These are phyloP conservation scores for Lachancea nothofagi DNA, from an alignment of 805 yeast genomes.

Conservation along the genomic window DNA sequence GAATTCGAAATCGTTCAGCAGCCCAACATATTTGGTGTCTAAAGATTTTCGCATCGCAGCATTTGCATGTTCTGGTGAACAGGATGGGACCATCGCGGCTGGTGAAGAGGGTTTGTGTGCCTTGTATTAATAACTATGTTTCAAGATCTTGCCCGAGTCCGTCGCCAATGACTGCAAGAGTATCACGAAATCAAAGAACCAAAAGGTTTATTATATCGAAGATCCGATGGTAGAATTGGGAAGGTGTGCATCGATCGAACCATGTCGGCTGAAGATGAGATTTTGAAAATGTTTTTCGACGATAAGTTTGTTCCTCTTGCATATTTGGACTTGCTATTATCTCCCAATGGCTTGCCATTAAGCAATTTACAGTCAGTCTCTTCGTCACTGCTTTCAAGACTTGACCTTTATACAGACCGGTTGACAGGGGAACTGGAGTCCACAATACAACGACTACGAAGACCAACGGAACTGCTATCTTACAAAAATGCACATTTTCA, in stretches of 20 bases:
- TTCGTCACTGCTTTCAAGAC: constrained; percentile 47
- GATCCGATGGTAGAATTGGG: no score
- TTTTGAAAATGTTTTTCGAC: constrained; percentile 63
- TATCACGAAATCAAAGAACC: no score
- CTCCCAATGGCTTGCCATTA: constrained; percentile 32
- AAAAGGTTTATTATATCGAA: not conserved
- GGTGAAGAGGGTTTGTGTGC: constrained; percentile 22
- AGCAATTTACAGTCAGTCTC: constrained; percentile 43
- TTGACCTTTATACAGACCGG: constrained; percentile 59
- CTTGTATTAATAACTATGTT: constrained; percentile 4
- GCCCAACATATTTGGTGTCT: constrained; percentile 20
- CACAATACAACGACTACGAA: constrained; percentile 44
- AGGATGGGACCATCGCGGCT: constrained; percentile 14
- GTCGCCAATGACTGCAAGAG: not conserved
- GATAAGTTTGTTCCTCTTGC: constrained; percentile 58
- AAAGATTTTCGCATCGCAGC: constrained; percentile 19
- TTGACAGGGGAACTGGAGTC: constrained; percentile 48
- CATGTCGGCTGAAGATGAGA: constrained; percentile 32
- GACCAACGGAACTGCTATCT: constrained; percentile 47
- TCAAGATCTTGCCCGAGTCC: not conserved
- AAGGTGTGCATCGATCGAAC: no score
- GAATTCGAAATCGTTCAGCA: not conserved
- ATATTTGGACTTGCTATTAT: constrained; percentile 57
- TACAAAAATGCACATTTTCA: constrained; percentile 29
- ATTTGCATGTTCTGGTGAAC: constrained; percentile 7